Conservation (phyloP, 805 yeast species). For the Saturnispora halmiae region DNA sequence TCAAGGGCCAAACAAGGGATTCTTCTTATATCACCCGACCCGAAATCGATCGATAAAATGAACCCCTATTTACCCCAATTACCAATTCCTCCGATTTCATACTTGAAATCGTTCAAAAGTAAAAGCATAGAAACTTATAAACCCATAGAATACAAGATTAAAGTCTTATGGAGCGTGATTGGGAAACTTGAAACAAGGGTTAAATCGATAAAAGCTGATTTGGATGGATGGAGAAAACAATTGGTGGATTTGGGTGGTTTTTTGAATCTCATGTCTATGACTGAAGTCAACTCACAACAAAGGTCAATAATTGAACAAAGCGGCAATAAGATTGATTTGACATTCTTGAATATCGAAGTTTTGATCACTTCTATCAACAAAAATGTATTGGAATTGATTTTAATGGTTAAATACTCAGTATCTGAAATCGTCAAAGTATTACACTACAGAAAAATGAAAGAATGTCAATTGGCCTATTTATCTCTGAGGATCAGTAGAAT, state of each 20-base stretch:
- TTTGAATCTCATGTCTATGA: conserved; percentile 45
- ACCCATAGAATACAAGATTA: conserved; percentile 22
- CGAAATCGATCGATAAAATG: conserved; percentile 33
- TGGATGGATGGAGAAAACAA: conserved; percentile 31
- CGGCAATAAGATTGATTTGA: conserved; percentile 45
- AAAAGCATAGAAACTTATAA: conserved; percentile 18
- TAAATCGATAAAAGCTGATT: conserved; percentile 32
- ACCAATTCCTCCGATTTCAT: conserved; percentile 33
- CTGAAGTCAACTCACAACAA: conserved; percentile 25
- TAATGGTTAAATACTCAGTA: conserved; percentile 39
- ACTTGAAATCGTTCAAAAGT: conserved; percentile 23
- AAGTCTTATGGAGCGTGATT: conserved; percentile 13
- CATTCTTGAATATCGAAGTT: conserved; percentile 40
- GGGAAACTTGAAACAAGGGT: conserved; percentile 30
- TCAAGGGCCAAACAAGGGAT: conserved; percentile 39
- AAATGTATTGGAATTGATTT: conserved; percentile 42
- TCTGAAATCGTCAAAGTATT: conserved; percentile 36
- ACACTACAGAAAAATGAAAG: conserved; percentile 43
- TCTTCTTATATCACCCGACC: conserved; percentile 40
- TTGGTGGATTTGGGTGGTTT: conserved; percentile 49
- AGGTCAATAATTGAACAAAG: conserved; percentile 36
- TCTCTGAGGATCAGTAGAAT: conserved; percentile 30
- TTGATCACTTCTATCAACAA: conserved; percentile 32
- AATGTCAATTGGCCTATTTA: conserved; percentile 39
- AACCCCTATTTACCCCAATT: conserved; percentile 43